Evolutionary conservation across 176 grass and related monocot genomes (phyloP), one percentile per base, ranked within the genome.

Genomic region (Oryza nivara): DNA sequence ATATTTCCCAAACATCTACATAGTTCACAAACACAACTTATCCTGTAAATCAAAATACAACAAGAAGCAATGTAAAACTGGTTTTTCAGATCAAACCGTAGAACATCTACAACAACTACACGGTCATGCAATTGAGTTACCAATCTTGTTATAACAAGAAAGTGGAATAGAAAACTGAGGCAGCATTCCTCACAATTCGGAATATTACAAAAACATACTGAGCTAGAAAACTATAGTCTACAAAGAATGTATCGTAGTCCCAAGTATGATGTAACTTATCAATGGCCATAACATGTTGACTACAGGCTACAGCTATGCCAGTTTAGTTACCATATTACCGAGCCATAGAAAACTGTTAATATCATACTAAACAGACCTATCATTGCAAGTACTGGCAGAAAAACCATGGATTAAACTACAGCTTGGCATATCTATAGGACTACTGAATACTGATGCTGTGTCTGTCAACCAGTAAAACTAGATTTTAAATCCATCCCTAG

Each of bases 261-360:
- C 19, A 79, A 43, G 14, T 32, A 86, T 67, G 77, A 81, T 34
- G 51, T 14, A 11, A 20, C 28, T 67, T 67, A 74, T 11, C 56
- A 56, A 75, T 22, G 47, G 46, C 11, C 0, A 8, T 36, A 67
- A 6, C 2, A 43, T n/a, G 67, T 68, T 68, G 14, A 44, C 71
- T 19, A 11, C 22, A 67, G 14, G 22, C 71, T 19, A 11, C 22
- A 67, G 20, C 15, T 9, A 48, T 34, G 2, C 40, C 77, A 67
- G 2, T 67, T 67, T 20, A 47, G 8, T 8, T 41, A 79, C 30
- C 25, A 79, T 20, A 10, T 26, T 41, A 65, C n/a, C 63, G 67
- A 49, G 65, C 36, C 7, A 84, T 4, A 17, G 3, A 52, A 52
- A 17, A 17, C 15, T 52, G 19, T 25, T 8, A 77, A n/a, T 71